These are phyloP conservation scores for Phlegmacium glaucopus DNA, from an alignment of 768 basidiomycete species.

Conservation along the genomic window DNA sequence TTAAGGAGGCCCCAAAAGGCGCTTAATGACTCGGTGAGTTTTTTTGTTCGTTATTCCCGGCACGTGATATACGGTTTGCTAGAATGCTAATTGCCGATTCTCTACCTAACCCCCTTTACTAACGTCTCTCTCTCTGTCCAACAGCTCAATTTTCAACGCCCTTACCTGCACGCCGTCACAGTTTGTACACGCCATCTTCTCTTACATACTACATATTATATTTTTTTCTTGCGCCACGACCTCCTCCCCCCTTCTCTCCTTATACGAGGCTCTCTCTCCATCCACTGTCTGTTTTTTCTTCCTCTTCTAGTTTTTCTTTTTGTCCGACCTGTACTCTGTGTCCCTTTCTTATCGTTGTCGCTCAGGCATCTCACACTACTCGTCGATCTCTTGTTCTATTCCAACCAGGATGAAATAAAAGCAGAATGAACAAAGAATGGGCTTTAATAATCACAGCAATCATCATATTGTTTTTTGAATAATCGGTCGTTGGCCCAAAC, in stretches of 20 bases:
- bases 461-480: too few species aligned
- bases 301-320: constrained; percentile 8
- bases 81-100: too few species aligned
- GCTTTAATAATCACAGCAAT: too few species aligned
- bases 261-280: constrained; percentile 7
- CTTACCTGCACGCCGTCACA: constrained; percentile 8
- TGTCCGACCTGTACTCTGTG: constrained; percentile 11
- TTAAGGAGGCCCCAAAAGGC: constrained; percentile 85
- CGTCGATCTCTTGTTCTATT: constrained; percentile 19
- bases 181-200: constrained; percentile 6
- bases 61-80: too few species aligned
- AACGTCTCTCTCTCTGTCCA: constrained; percentile 40
- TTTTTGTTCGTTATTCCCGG: too few species aligned
- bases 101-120: too few species aligned
- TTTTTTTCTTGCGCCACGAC: constrained; percentile 11
- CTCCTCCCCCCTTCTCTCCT: constrained; percentile 7
- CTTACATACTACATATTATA: neutral
- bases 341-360: constrained; percentile 3
- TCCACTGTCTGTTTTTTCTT: constrained; percentile 11
- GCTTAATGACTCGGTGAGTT: constrained; percentile 19
- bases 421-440: constrained; percentile 1
- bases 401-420: constrained; percentile 18
- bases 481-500: too few species aligned
- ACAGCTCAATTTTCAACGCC: constrained; percentile 1
- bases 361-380: constrained; percentile 14